Percentiles rank a stretch among this genome's conserved stretches.
phyloP scores from a whole-genome alignment of 106 monocot species.

The Apostasia shenzhenica region DNA sequence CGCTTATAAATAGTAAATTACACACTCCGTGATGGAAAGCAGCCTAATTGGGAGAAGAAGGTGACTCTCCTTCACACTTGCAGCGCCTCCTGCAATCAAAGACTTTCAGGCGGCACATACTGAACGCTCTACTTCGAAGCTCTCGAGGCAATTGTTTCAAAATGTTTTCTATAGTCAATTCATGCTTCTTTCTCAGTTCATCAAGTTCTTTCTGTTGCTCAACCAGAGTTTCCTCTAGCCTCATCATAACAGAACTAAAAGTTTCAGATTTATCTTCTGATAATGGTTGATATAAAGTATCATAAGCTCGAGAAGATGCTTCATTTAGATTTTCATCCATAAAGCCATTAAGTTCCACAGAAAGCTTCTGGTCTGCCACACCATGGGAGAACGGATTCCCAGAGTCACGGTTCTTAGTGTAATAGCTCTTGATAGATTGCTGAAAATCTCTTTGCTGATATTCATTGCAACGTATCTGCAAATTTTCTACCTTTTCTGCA shows the following conservation, averaged over 20 bases:
- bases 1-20: no score
- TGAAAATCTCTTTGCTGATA: background rate
- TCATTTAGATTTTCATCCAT: no score
- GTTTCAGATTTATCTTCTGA: conserved; percentile 15
- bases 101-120: conserved; percentile 17
- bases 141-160: conserved; percentile 40
- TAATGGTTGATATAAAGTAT: background rate
- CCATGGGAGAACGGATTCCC: background rate
- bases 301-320: background rate
- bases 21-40: no score
- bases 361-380: background rate
- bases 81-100: background rate
- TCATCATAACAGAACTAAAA: conserved; percentile 17
- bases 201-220: conserved; percentile 51
- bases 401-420: background rate
- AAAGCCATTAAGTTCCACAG: background rate
- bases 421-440: background rate
- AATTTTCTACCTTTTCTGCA: conserved; percentile 1
- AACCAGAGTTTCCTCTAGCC: conserved; percentile 21
- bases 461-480: background rate
- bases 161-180: conserved; percentile 21
- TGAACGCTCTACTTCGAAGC: conserved; percentile 18
- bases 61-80: no score
- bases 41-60: no score
- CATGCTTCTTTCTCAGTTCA: conserved; percentile 48